Percentiles rank a stretch among this genome's conserved stretches.
Evolutionary conservation across 2,329 filamentous ascomycete genomes (phyloP).

Genomic region (Botrytis tulipae): DNA sequence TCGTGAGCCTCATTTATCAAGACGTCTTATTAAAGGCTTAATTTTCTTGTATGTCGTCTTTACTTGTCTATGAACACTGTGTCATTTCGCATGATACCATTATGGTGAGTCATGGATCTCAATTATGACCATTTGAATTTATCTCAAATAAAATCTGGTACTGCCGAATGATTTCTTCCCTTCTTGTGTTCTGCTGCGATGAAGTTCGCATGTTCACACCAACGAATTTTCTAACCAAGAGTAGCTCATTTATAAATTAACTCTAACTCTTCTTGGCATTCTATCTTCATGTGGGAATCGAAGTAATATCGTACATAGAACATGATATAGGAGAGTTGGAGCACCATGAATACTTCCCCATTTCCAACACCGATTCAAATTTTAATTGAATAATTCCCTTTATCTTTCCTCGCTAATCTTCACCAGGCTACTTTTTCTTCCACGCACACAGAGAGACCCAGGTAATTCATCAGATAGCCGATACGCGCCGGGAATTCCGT

Average conservation of each 20-base stretch:
- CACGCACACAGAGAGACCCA: background rate
- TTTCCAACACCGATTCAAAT: background rate
- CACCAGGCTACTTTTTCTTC: fast-evolving
- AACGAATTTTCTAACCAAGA: background rate
- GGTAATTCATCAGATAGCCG: background rate
- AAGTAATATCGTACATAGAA: background rate
- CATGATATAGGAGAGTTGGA: background rate
- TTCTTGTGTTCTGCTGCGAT: background rate
- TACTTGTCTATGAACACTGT: background rate
- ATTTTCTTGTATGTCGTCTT: background rate
- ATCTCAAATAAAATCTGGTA: background rate
- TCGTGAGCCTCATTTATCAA: background rate
- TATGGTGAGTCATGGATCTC: background rate
- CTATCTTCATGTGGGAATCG: fast-evolving
- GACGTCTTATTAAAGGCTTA: background rate
- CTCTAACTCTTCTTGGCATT: background rate
- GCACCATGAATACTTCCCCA: background rate
- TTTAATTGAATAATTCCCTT: background rate
- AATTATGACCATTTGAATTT: background rate
- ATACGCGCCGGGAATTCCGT: background rate
- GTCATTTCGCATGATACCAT: background rate
- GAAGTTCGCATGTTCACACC: background rate
- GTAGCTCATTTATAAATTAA: background rate
- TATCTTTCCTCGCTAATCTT: background rate
- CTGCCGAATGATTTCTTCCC: background rate